Percentiles rank a stretch among this genome's conserved stretches.
Conservation (phyloP, 2,329 filamentous ascomycete species). For the Juglanconis juglandina region DNA sequence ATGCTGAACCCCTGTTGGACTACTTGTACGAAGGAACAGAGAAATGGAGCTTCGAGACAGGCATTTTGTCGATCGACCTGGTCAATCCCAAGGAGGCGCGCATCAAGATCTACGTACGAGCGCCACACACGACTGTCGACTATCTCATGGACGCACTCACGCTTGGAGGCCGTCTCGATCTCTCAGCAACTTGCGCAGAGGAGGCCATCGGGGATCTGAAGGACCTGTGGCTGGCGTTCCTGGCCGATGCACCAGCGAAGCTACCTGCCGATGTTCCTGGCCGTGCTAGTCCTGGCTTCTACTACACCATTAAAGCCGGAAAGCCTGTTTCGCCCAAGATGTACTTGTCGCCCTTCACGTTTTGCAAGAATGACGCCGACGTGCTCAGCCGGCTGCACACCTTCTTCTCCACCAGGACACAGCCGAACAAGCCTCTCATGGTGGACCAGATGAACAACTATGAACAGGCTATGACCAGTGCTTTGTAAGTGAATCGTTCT, state of each 20-base stretch:
- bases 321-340: constrained; percentile 23
- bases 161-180: constrained; percentile 20
- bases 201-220: constrained; percentile 21
- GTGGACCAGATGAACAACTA: constrained; percentile 22
- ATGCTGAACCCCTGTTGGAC: constrained; percentile 22
- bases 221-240: constrained; percentile 24
- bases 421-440: constrained; percentile 7
- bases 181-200: constrained; percentile 4
- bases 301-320: constrained; percentile 23
- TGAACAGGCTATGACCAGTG: constrained; percentile 20
- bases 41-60: constrained; percentile 23
- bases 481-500: constrained; percentile 12
- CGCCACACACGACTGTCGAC: constrained; percentile 21
- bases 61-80: constrained; percentile 24
- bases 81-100: constrained; percentile 20
- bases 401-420: constrained; percentile 21
- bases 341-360: constrained; percentile 23
- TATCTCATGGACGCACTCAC: constrained; percentile 26
- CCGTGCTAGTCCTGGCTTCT: constrained; percentile 24
- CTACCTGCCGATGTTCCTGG: constrained; percentile 20
- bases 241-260: constrained; percentile 21
- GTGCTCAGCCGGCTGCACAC: constrained; percentile 21
- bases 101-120: constrained; percentile 25
- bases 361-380: constrained; percentile 23
- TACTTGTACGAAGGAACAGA: constrained; percentile 21